Percentiles rank a stretch among this genome's conserved stretches.
Conservation (phyloP, 345 rosid genomes). For the Camelina laxa region DNA sequence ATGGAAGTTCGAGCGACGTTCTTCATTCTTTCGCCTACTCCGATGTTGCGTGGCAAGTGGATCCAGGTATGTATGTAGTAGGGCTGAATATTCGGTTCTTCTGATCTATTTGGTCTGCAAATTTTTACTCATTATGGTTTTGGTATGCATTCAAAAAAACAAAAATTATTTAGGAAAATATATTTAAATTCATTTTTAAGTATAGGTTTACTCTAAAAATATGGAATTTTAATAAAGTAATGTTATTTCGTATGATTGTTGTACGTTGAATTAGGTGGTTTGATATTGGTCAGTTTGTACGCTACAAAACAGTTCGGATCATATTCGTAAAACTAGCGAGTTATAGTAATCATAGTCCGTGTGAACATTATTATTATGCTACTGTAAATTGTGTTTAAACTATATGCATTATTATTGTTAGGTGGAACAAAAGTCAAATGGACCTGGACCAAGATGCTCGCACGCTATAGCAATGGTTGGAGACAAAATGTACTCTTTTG, state of each 20-base stretch:
- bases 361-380: neutral
- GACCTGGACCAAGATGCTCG: conserved; percentile 37
- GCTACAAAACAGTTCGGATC: neutral
- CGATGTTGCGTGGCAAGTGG: conserved; percentile 31
- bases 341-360: neutral
- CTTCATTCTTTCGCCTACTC: conserved; percentile 31
- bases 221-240: too few relatives aligned
- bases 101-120: neutral
- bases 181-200: too few relatives aligned
- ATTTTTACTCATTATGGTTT: neutral
- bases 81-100: neutral
- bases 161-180: too few relatives aligned
- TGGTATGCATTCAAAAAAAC: neutral
- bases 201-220: too few relatives aligned
- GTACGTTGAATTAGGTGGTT: neutral
- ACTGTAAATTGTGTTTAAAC: neutral
- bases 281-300: neutral
- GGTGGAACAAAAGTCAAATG: conserved; percentile 30
- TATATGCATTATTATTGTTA: neutral
- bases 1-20: conserved; percentile 24
- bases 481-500: conserved; percentile 39
- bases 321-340: neutral
- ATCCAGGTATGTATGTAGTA: conserved; percentile 10
- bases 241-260: neutral
- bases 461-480: conserved; percentile 39